Evolutionary conservation across 139 green algal genomes (phyloP), one percentile per base, ranked within the genome.

Genomic region (Zygnema cylindricum): DNA sequence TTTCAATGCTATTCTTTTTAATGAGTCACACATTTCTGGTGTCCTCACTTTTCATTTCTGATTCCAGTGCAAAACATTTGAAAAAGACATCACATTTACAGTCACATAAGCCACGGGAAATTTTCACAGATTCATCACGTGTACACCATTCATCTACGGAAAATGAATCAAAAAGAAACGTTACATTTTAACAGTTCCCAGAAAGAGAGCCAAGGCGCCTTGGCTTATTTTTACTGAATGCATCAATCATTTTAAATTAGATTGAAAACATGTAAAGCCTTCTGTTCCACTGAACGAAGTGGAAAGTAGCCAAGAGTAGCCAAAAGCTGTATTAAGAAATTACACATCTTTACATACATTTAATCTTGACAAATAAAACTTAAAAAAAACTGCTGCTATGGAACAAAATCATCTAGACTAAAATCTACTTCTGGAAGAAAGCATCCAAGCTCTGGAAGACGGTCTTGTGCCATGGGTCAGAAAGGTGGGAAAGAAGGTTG

Each of bases 401-500:
- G 49, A 16, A 7, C 49, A 16, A 63, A 16, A 25, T 63, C 16
- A 7, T 63, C 49, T 63, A 63, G 7, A 16, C 49, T 7, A 7
- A 25, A 63, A 63, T 79, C 36, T 79, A 54, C 71, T 16, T 3
- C 11, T 16, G 7, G 1, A 36, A 76, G 82, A 87, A 87, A 30
- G 76, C 49, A 25, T 42, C 82, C 41, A 89, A 38, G 85, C 77
- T 90, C 81, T 90, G 81, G 85, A 90, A 82, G 41, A 90, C 54
- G 77, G 85, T 90, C 35, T 55, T 90, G 85, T 90, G 84, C 86
- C 86, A 91, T 30, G 86, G 86, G 86, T 91, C 86, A 36, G 86
- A 57, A 38, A 91, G 54, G 35, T 91, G 86, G 0, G 16, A 21
- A 0, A 88, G 32, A 78, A 95, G 84, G 89, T 95, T 93, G 57